Evolutionary conservation across 305 asterid species (phyloP), one percentile per base, ranked within the genome.

Genomic region (Rubia tinctorum): DNA sequence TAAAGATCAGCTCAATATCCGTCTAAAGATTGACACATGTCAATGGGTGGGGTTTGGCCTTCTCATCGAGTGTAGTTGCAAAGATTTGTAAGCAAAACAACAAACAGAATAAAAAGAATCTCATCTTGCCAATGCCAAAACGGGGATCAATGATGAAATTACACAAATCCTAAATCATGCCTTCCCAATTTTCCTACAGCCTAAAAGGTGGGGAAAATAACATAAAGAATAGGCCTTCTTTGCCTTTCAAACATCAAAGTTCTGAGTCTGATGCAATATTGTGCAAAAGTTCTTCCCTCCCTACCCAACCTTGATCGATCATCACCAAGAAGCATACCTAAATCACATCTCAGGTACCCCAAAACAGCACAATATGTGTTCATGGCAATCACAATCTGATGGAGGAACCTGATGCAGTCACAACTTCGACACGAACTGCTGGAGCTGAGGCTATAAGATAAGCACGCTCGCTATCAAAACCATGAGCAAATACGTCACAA

Each of bases 381-480:
- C 73, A 34, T 2, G 53, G 71, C 71, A 44, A 68, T 20, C 39
- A 22, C 71, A 22, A 12, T 5, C 72, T 22, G 60, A 59, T 23
- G 43, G 60, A 68, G 53, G 43, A 47, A 68, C 59, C 20, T 14
- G 20, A 22, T 49, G 12, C 45, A n/a, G 14, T 66, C 15, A 62
- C 39, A 20, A 67, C 15, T 20, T 25, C 45, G 58, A 51, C 22
- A 18, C 12, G 55, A 20, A 23, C 25, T 34, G 39, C 39, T 34
- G 39, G 60, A 30, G 73, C 64, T 23, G 14, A 6, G 17, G 6
- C 75, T 71, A 63, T 83, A 79, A 86, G 30, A 80, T 64, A 74
- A 80, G 58, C 20, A 80, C 72, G 37, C 73, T 73, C 78, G 81
- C 84, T 40, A 76, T 80, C 17, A 84, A 23, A 58, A 82, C 58